Base-by-base conservation (phyloP, 208 protist species). In the Trypanosoma theileri region DNA sequence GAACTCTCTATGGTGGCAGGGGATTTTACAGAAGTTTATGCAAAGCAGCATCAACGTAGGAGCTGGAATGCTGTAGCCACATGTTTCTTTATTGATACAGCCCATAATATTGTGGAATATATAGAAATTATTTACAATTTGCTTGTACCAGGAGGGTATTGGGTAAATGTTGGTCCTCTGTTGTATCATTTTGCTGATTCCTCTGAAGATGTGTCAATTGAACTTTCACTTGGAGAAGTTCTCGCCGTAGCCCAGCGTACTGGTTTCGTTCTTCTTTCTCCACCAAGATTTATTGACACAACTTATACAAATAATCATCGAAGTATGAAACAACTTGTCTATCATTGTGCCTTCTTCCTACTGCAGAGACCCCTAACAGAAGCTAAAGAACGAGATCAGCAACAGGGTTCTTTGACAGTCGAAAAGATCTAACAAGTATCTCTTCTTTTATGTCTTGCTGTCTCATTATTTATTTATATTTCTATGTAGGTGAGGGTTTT, bases 81-180 rank as follows among this genome's bases (percentile, higher is more conserved):
- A 16, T 98, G 94, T 68, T 99, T 98, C 77, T 99, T 99, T 71
- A 91, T 99, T 66, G 98, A 99, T 81, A 99, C 98, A 4, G 97
- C 98, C 4, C 91, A 97, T 73, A 98, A 99, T 74, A 92, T 98
- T 59, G 84, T 98, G 60, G 92, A 98, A 66, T 99, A 98, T 70
- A 68, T 98, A 24, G 84, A 97, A 65, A 95, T 86, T 57, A 98
- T 98, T 58, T 89, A 92, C 71, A 75, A 93, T 41, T 74, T 98
- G 26, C 86, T 98, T 22, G 75, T 86, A 14, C 86, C 91, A 1
- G 97, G 96, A 3, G 98, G 95, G n/a, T 88, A 93, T 59, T 99
- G 95, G 95, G 86, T 98, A 45, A 99, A 99, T 72, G 70, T 98
- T 41, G 96, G 97, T 0, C 98, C 98, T 4, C 85, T 99, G 52